A percentile compares a stretch with the other conserved stretches of the same genome.
Evolutionary conservation across 2,329 filamentous ascomycete genomes (phyloP).

Genomic region (Monilinia fructigena): DNA sequence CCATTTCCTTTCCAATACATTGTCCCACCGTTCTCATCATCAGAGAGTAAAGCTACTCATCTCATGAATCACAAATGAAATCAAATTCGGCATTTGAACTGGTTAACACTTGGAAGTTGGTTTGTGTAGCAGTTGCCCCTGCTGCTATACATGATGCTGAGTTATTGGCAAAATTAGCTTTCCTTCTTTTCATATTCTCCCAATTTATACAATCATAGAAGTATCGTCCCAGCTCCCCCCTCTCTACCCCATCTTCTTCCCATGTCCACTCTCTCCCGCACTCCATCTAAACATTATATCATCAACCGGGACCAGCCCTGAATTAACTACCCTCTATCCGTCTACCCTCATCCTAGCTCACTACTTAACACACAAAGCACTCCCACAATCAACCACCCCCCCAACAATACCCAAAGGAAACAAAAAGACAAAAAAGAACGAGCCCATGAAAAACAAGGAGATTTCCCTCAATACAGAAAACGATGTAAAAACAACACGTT

Average conservation of each 20-base stretch:
- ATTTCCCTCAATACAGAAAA: background rate
- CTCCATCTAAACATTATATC: background rate
- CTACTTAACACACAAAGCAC: too few species aligned
- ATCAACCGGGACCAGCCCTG: background rate
- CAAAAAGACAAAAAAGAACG: background rate
- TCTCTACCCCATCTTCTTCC: background rate
- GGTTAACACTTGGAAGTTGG: constrained; percentile 14
- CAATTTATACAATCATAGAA: too few species aligned
- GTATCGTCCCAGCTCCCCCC: too few species aligned
- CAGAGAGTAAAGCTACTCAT: background rate
- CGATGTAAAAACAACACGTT: background rate
- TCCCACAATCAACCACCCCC: background rate
- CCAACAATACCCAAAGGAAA: background rate
- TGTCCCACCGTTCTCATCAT: background rate
- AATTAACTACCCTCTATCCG: too few species aligned
- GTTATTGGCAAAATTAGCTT: background rate
- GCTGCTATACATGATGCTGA: constrained; percentile 13
- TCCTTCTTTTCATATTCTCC: background rate
- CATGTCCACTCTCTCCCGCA: background rate
- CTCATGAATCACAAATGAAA: constrained; percentile 21
- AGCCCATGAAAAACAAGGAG: background rate
- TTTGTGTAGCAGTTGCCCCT: constrained; percentile 5
- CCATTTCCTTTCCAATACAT: too few species aligned
- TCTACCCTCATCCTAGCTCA: too few species aligned
- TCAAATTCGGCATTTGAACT: constrained; percentile 23